Evolutionary conservation across 2,329 filamentous ascomycete genomes (phyloP), one percentile per base, ranked within the genome.

Genomic region (Penicillium sp.): DNA sequence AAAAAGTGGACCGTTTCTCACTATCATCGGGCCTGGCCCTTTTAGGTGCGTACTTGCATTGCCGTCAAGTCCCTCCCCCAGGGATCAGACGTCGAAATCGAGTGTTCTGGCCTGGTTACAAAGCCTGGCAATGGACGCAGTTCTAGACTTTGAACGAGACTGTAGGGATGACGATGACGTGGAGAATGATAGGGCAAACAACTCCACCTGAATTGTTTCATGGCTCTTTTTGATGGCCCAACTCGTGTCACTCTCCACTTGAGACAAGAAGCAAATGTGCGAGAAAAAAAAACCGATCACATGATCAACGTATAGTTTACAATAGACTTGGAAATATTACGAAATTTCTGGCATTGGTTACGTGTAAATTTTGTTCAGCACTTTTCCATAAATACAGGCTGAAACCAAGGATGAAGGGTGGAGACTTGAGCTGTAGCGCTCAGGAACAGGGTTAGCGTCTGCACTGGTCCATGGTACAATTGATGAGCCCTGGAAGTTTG

Each of bases 11-110:
- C 13, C 51, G 31, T 44, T 55, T 37, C 29, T 51, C 38, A 55
- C 34, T 46, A 42, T 52, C 42, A 31, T 49, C 8, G 37, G 47
- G 29, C 6, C 29, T 49, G 34, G 47, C 35, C 20, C 29, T 44
- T 43, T 18, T 53, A 70, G 69, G 69, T 68, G 11, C 65, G 69
- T n/a, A 71, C 67, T 16, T 82, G 81, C 62, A 79, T 83, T 49
- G 78, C 79, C 8, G 80, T 81, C 40, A 77, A 81, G 67, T 76
- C 79, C 43, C 68, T 83, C 42, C 80, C 81, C 2, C 38, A 79
- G 58, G 77, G 77, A 3, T 79, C 78, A 7, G 79, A 82, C 69
- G 79, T 82, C 1, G 80, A 82, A 71, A 81, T 83, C 67, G 81
- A 83, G 67, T 82, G 78, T 59, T 74, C 76, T 57, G 80, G 77